A percentile compares a stretch with the other conserved stretches of the same genome.
These are phyloP conservation scores for Podospora conica DNA, from an alignment of 495 filamentous ascomycete genomes.

Conservation along the genomic window DNA sequence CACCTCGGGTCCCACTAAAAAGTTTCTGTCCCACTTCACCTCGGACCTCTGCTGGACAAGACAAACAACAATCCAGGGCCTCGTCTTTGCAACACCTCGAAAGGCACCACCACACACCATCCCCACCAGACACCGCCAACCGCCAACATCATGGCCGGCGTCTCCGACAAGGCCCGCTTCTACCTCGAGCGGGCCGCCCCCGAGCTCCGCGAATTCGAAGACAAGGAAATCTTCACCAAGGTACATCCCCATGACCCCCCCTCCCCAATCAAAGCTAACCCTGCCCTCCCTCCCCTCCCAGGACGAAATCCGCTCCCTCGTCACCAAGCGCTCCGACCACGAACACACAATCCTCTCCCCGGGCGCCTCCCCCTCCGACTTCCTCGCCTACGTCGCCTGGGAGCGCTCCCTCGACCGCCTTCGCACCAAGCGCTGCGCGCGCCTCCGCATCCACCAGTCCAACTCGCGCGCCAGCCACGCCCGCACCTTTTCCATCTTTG, in stretches of 20 bases:
- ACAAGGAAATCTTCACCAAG: constrained; percentile 80
- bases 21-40: constrained; percentile 23
- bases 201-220: constrained; percentile 80
- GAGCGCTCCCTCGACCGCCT: constrained; percentile 85
- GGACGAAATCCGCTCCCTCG: constrained; percentile 82
- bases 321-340: constrained; percentile 84
- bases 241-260: constrained; percentile 34
- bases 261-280: background rate
- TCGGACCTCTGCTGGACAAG: background rate
- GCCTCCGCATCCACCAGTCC: constrained; percentile 64
- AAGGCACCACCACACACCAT: background rate
- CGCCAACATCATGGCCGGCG: constrained; percentile 57
- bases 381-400: constrained; percentile 79
- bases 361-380: constrained; percentile 68
- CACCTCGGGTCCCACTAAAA: constrained; percentile 25
- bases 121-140: background rate
- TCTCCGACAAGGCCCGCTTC: constrained; percentile 90
- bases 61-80: background rate
- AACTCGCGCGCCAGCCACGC: constrained; percentile 61
- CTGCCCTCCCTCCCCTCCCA: constrained; percentile 23
- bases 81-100: constrained; percentile 1
- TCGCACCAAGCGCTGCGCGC: constrained; percentile 71
- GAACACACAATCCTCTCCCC: constrained; percentile 85
- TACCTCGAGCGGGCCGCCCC: constrained; percentile 87
- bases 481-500: constrained; percentile 80